phyloP scores from a whole-genome alignment of 805 yeast species.

The Limtongia smithiae region DNA sequence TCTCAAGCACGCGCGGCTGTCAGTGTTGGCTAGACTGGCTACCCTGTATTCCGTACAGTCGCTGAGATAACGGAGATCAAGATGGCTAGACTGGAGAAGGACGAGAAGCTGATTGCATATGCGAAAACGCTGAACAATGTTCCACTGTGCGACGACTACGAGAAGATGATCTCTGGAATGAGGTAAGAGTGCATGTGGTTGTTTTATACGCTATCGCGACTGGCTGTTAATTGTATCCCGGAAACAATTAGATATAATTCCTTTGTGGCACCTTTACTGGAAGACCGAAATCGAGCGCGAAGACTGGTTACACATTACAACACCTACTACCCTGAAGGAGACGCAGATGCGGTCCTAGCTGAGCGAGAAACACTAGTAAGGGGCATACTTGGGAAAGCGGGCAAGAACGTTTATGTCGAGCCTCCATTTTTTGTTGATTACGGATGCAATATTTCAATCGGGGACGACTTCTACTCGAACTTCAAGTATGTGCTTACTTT shows the following conservation, averaged over 20 bases:
- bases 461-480: slow-evolving; percentile 58
- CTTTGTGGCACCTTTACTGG: slow-evolving; percentile 33
- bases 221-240: too few species aligned
- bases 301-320: slow-evolving; percentile 34
- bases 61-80: too few species aligned
- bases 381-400: slow-evolving; percentile 49
- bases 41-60: too few species aligned
- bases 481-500: slow-evolving; percentile 36
- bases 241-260: slow-evolving; percentile 39
- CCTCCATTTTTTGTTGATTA: slow-evolving; percentile 63
- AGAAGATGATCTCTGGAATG: slow-evolving; percentile 53
- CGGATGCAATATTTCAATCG: slow-evolving; percentile 58
- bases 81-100: background rate
- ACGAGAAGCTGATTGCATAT: slow-evolving; percentile 9
- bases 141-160: slow-evolving; percentile 42
- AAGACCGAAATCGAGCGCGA: slow-evolving; percentile 34
- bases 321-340: slow-evolving; percentile 31
- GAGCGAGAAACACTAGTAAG: slow-evolving; percentile 42
- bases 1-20: too few species aligned
- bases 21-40: too few species aligned
- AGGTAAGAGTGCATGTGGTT: slow-evolving; percentile 31
- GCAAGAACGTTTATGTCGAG: slow-evolving; percentile 46
- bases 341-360: slow-evolving; percentile 31
- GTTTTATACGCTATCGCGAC: too few species aligned
- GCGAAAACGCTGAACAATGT: slow-evolving; percentile 6